Evolutionary conservation across 257 asterid species (phyloP), one percentile per base, ranked within the genome.

Genomic region (Primulina eburnea): DNA sequence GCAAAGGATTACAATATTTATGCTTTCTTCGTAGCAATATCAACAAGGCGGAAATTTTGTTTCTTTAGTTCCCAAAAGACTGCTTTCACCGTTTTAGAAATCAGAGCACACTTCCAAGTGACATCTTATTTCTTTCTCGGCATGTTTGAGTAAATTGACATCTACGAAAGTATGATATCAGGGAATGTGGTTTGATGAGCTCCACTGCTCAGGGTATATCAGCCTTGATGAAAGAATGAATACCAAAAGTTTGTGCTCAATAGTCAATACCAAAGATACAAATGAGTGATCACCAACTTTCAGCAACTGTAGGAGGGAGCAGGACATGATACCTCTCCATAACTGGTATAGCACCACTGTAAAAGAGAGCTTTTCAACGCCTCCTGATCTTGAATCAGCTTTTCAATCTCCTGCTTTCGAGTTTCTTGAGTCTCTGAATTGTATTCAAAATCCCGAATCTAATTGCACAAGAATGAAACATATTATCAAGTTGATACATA

Each of bases 371-470:
- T 81, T 77, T 81, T 81, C 67, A 81, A 69, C 67, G 86, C 62
- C 71, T 81, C 88, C 72, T 79, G 88, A 65, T 84, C 88, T 75
- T 79, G 88, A 52, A 73, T 67, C 53, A 84, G 79, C 52, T 81
- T 84, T 57, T 81, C 88, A 77, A 78, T 69, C 69, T 84, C 88
- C 55, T 86, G 90, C 78, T 85, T 92, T 76, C 86, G 77, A 30
- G 85, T 77, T 79, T 86, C 96, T 80, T 89, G 97, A 65, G 92
- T 85, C 58, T 89, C 95, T 11, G 88, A 82, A 81, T 84, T 80
- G 68, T 79, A 67, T 77, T 92, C 97, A 75, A 90, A 87, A 76
- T 88, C 97, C 60, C 94, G 97, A 72, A 92, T 72, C 97, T 92
- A 66, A 80, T 29, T 67, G 75, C 71, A 74, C 34, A 78, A 72